Evolutionary conservation across 139 green algal genomes (phyloP).

Genomic region (Eudorina sp.): DNA sequence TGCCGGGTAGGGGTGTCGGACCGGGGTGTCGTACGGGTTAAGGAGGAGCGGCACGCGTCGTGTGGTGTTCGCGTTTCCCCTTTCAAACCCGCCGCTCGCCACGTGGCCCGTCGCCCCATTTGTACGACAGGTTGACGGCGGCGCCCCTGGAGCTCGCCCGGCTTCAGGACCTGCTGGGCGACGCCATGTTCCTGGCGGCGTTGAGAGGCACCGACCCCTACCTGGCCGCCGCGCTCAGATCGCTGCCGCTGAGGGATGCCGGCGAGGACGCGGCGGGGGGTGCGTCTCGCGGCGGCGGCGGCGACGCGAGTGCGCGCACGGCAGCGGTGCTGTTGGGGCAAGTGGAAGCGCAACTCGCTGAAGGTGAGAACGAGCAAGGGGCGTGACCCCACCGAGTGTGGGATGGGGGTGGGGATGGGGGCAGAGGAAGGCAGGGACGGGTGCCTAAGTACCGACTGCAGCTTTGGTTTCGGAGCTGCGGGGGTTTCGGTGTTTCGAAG

Average conservation of each 20-base stretch:
- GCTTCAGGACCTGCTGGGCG: conserved; percentile 58
- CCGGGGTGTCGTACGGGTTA: no score
- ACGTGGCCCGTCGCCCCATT: no score
- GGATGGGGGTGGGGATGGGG: no score
- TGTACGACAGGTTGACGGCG: not conserved
- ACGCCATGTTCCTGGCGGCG: conserved; percentile 48
- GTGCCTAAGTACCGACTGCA: no score
- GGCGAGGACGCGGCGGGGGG: not conserved
- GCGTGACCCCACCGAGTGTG: no score
- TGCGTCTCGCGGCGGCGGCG: not conserved
- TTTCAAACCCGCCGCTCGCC: no score
- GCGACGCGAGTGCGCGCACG: conserved; percentile 7
- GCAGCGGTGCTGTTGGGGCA: conserved; percentile 13
- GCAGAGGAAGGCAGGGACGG: no score
- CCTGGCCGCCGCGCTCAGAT: conserved; percentile 62
- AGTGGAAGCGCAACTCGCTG: conserved; percentile 4
- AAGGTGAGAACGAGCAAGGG: not conserved
- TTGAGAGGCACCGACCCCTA: conserved; percentile 55
- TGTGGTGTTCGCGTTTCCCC: no score
- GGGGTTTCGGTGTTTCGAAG: no score
- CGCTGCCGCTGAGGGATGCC: conserved; percentile 54
- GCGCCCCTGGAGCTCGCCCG: conserved; percentile 51
- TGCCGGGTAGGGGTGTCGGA: no score
- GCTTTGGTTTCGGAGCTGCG: no score
- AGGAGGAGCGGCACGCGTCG: no score